Conservation (phyloP, 805 yeast species). For the Candida jianshihensis region DNA sequence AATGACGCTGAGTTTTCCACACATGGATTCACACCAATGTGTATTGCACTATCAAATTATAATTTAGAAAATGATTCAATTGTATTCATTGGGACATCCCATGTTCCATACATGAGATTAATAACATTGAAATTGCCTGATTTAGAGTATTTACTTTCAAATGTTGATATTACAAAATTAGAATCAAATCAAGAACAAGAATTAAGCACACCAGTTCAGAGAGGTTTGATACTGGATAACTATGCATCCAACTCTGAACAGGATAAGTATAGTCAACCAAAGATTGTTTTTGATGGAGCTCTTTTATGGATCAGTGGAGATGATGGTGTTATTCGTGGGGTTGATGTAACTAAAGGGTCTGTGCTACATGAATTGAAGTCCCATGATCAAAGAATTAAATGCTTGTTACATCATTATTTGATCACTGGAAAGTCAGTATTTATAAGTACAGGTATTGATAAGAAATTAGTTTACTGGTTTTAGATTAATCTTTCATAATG, state of each 20-base stretch:
- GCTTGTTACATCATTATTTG: conserved; percentile 24
- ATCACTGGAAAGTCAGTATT: conserved; percentile 31
- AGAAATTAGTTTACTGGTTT: conserved; percentile 27
- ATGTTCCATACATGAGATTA: conserved; percentile 69
- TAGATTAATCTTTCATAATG: not conserved
- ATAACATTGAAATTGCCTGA: conserved; percentile 44
- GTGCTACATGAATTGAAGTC: conserved; percentile 27
- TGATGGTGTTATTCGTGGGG: conserved; percentile 58
- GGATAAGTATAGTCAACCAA: conserved; percentile 54
- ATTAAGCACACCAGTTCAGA: conserved; percentile 11
- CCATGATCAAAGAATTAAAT: conserved; percentile 42
- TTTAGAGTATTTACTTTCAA: not conserved
- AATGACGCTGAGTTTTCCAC: conserved; percentile 70
- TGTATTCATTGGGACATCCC: conserved; percentile 66
- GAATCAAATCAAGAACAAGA: conserved; percentile 5
- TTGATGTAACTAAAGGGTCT: conserved; percentile 39
- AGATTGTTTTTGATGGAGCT: conserved; percentile 42
- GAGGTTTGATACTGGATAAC: conserved; percentile 35
- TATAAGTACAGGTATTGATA: conserved; percentile 46
- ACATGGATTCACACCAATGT: conserved; percentile 55
- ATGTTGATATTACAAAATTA: not conserved
- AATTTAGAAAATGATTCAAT: conserved; percentile 19
- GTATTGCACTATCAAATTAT: conserved; percentile 24
- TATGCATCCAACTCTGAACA: conserved; percentile 54
- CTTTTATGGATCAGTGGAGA: conserved; percentile 59